Conservation (phyloP, 441 rosid genomes). For the Erodium trifolium region DNA sequence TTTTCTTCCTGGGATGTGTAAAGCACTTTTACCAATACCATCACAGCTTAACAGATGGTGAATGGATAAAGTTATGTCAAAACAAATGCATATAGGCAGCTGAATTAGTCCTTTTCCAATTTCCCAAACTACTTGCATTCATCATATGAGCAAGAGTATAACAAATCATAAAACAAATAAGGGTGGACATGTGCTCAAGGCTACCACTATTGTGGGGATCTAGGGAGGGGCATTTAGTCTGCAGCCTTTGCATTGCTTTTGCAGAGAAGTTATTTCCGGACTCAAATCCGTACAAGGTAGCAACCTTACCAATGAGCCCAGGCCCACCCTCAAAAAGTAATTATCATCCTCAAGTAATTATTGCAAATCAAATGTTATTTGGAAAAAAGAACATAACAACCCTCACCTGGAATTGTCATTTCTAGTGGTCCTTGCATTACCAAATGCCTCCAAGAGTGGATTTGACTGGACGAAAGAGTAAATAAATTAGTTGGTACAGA, state of each 20-base stretch:
- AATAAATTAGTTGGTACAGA: constrained; percentile 2
- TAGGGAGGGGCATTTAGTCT: background rate
- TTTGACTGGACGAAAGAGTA: constrained; percentile 65
- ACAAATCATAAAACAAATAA: background rate
- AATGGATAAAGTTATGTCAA: no score
- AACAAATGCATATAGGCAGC: no score
- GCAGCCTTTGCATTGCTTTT: background rate
- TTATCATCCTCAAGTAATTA: background rate
- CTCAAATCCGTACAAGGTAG: background rate
- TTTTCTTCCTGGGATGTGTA: no score
- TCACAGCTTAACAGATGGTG: no score
- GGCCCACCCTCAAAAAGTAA: background rate
- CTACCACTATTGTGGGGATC: background rate
- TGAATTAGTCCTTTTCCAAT: no score
- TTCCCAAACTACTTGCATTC: no score
- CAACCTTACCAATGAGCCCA: constrained; percentile 8
- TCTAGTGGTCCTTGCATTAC: constrained; percentile 97
- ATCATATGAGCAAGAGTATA: background rate
- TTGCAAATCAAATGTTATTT: background rate
- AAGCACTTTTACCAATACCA: no score
- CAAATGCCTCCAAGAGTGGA: constrained; percentile 99
- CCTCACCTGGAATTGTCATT: constrained; percentile 92
- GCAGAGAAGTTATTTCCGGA: background rate
- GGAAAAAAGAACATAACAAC: constrained; percentile 11
- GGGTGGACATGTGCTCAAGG: background rate